A percentile compares a stretch with the other conserved stretches of the same genome.
Evolutionary conservation across 345 rosid genomes (phyloP).

Genomic region (Arabidopsis suecica): DNA sequence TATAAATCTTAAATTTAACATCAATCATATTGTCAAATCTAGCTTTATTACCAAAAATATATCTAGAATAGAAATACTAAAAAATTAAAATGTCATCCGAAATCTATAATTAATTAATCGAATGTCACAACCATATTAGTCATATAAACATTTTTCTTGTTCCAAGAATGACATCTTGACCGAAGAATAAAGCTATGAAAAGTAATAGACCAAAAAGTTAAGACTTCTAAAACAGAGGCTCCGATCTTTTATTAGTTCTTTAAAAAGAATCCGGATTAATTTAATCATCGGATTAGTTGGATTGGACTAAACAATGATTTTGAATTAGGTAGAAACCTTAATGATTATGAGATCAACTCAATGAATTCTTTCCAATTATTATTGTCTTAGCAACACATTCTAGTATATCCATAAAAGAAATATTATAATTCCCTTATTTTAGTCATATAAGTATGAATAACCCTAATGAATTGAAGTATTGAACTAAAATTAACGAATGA

Average conservation of each 20-base stretch:
- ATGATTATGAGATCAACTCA: not conserved
- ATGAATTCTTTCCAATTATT: too few relatives aligned
- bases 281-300: constrained; percentile 21
- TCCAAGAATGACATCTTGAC: too few relatives aligned
- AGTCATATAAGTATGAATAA: not conserved
- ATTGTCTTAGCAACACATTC: too few relatives aligned
- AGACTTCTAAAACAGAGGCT: not conserved
- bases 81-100: not conserved
- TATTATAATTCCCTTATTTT: too few relatives aligned
- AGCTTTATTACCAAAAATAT: not conserved
- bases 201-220: not conserved
- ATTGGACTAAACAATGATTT: constrained; percentile 10
- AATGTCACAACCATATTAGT: too few relatives aligned
- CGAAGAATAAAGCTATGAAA: not conserved
- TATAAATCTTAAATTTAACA: not conserved
- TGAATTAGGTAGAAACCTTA: constrained; percentile 8
- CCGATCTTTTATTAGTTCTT: not conserved
- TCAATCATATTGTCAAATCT: not conserved
- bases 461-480: not conserved
- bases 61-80: not conserved
- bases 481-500: not conserved
- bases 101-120: not conserved
- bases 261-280: not conserved
- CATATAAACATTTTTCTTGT: too few relatives aligned
- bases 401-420: too few relatives aligned